phyloP scores from a whole-genome alignment of 2,329 filamentous ascomycete species.

The Lizonia empirigonia region DNA sequence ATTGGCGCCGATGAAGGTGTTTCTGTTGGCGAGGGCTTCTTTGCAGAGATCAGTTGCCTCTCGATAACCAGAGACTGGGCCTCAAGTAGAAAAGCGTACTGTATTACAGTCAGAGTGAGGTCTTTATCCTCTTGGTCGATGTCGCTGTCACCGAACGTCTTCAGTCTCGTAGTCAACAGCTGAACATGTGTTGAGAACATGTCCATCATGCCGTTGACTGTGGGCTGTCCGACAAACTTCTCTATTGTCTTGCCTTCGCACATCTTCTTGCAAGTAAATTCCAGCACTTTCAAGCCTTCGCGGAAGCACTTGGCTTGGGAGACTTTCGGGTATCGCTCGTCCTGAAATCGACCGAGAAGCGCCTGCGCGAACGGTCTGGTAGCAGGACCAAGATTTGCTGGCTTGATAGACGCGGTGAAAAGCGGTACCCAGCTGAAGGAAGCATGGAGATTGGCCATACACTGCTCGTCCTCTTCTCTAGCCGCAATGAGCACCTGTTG shows the following conservation, averaged over 20 bases:
- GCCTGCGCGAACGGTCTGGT: slow-evolving; percentile 79
- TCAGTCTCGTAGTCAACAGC: slow-evolving; percentile 42
- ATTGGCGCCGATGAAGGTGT: slow-evolving; percentile 73
- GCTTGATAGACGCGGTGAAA: slow-evolving; percentile 77
- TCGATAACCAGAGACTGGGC: slow-evolving; percentile 72
- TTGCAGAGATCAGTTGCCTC: slow-evolving; percentile 67
- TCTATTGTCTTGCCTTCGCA: slow-evolving; percentile 39
- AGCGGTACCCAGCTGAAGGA: slow-evolving; percentile 79
- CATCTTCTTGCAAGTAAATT: slow-evolving; percentile 43
- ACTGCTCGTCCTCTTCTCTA: slow-evolving; percentile 53
- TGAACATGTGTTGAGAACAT: slow-evolving; percentile 65
- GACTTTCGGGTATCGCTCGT: slow-evolving; percentile 59
- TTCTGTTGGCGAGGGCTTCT: slow-evolving; percentile 67
- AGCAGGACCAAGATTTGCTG: slow-evolving; percentile 76
- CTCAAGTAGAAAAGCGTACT: slow-evolving; percentile 71
- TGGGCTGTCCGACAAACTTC: slow-evolving; percentile 50
- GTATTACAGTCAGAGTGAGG: slow-evolving; percentile 68
- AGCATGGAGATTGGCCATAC: slow-evolving; percentile 62
- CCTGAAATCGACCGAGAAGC: slow-evolving; percentile 70
- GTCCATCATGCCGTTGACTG: slow-evolving; percentile 64
- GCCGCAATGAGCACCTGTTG: slow-evolving; percentile 62
- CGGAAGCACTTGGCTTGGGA: slow-evolving; percentile 67
- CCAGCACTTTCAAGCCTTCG: slow-evolving; percentile 57
- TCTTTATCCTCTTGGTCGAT: slow-evolving; percentile 44
- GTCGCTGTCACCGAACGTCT: slow-evolving; percentile 33